A percentile compares a stretch with the other conserved stretches of the same genome.
Conservation (phyloP, 176 grass and related monocot species). For the Saccharum officinarum region DNA sequence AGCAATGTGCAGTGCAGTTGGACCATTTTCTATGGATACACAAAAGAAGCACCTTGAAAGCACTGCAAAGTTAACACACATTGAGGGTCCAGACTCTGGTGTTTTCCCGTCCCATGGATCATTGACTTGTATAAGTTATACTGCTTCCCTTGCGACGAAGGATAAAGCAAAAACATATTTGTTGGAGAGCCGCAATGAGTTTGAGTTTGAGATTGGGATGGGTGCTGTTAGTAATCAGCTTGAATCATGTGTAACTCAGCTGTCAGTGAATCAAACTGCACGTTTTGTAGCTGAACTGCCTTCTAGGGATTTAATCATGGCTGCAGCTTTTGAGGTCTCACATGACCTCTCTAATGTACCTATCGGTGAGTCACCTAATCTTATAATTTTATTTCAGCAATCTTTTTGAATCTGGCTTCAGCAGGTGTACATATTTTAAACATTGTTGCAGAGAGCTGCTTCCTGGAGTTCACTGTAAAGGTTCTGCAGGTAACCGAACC, state of each 20-base stretch:
- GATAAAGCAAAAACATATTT: slow-evolving; percentile 40
- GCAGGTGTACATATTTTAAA: slow-evolving; percentile 27
- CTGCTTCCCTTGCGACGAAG: slow-evolving; percentile 47
- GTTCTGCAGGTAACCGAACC: slow-evolving; percentile 74
- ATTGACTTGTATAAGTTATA: slow-evolving; percentile 68
- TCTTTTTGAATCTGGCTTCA: background rate
- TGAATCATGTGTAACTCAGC: slow-evolving; percentile 75
- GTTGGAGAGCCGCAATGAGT: slow-evolving; percentile 61
- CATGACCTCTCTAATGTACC: slow-evolving; percentile 49
- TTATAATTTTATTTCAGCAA: slow-evolving; percentile 25
- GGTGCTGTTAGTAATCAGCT: slow-evolving; percentile 60
- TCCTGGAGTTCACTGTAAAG: slow-evolving; percentile 77
- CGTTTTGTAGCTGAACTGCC: slow-evolving; percentile 58
- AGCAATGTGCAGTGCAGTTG: slow-evolving; percentile 6
- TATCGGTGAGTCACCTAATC: slow-evolving; percentile 41
- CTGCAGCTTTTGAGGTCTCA: slow-evolving; percentile 36
- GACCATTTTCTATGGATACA: slow-evolving; percentile 42
- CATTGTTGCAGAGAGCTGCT: slow-evolving; percentile 58
- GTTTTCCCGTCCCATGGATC: slow-evolving; percentile 69
- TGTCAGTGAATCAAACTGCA: slow-evolving; percentile 71
- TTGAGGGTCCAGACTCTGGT: slow-evolving; percentile 51
- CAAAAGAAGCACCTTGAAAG: slow-evolving; percentile 35
- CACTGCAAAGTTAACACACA: slow-evolving; percentile 22
- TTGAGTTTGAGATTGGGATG: slow-evolving; percentile 60
- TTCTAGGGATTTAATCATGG: slow-evolving; percentile 68